Evolutionary conservation across 352 stramenopile species (phyloP), one percentile per base, ranked within the genome.

Genomic region (Phytopythium vexans): DNA sequence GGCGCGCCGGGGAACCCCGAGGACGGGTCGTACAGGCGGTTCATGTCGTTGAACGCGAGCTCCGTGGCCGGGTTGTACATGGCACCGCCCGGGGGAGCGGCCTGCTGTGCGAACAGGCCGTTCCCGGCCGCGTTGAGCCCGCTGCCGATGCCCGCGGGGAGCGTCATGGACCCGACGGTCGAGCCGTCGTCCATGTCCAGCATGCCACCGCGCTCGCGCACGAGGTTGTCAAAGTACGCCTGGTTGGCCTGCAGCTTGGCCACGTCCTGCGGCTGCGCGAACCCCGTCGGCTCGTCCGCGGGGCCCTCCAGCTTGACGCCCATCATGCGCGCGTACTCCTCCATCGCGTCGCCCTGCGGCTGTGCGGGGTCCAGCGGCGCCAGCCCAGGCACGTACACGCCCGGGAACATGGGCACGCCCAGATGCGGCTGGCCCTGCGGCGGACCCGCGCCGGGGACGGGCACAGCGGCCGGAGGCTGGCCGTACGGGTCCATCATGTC

Each of bases 291-390:
- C 47, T 82, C 78, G 38, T 72, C 68, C 15, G 57, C 62, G 4
- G 70, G 70, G 40, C 67, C 77, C 54, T 93, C 83, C 41, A 94
- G 74, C 47, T 90, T 94, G 49, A 94, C 86, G 35, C 83, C 83
- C 79, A 94, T 94, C 10, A 92, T 68, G 15, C 71, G 73, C 5
- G 83, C 83, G 54, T 94, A 94, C 48, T 88, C 83, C 52, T 94
- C 83, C 50, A 94, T 85, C 4, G 77, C 82, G 27, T 70, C 59
- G 31, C 55, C 56, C 16, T 65, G 58, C 16, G 66, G 72, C 38
- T 73, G 68, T 16, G 70, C 53, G 10, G 79, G 70, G 32, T 82
- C 75, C 67, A 87, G 74, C 9, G 65, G 65, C 47, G 63, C 66
- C 7, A 77, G 39, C 1, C 68, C 63, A 7, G 69, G 64, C 15